Base-by-base conservation (phyloP, 495 filamentous ascomycete species). In the Lasiosphaeria miniovina region DNA sequence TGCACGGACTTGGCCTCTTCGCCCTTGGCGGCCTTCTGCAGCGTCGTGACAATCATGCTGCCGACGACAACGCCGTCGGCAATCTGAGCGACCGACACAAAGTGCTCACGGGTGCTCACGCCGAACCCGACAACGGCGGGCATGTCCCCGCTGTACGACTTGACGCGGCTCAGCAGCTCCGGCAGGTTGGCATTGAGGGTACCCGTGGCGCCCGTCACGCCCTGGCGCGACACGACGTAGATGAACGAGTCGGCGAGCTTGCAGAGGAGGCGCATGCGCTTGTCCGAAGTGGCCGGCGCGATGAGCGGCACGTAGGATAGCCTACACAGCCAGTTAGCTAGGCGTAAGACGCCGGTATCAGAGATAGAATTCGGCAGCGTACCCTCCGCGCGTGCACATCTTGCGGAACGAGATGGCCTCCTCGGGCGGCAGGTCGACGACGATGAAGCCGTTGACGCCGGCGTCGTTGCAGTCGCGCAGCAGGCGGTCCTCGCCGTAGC, bases 171-270 rank as follows among this genome's bases (percentile, higher is more conserved):
- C 59, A 98, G 79, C 33, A 98, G 82, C 49, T 88, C 86, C 14
- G 91, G 89, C 9, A 98, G 82, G 55, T 88, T 86, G 45, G 82
- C 74, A 71, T 89, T 96, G 60, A 98, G 79, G 34, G 82, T 86
- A 35, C 93, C 91, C 0, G 87, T 87, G 24, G 91, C 94, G 64
- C 94, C 94, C 3, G 94, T 98, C 38, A 97, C 92, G 61, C 94
- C 94, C 90, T 97, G 96, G 61, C 93, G 84, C 3, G 94, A 98
- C 24, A 98, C 95, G 58, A 99, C 94, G 72, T 99, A 99, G 75
- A 99, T 95, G 79, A 99, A 99, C 8, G 92, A 96, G 75, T 98
- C 93, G 65, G 95, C 94, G 52, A 99, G 95, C 74, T 90, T 87
- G 83, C 94, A 99, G 31, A 99, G 85, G 4, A 96, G 77, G 75